Evolutionary conservation across 2,329 filamentous ascomycete species (phyloP).

Genomic region (Corinectria fuckeliana): DNA sequence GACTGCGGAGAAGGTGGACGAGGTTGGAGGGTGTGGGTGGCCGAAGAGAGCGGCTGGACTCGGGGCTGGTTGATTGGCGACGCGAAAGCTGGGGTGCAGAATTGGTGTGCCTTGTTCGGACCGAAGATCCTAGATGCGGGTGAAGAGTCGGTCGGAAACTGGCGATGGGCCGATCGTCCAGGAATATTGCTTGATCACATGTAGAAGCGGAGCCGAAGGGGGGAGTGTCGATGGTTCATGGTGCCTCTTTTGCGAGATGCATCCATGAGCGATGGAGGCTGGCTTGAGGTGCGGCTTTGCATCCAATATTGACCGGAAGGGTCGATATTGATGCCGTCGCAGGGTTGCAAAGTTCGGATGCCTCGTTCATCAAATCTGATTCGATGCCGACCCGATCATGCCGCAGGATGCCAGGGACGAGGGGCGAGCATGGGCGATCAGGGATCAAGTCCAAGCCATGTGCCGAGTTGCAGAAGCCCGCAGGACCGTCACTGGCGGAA

Average conservation of each 20-base stretch:
- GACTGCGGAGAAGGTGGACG: constrained; percentile 10
- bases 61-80: constrained; percentile 27
- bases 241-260: neutral
- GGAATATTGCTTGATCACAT: constrained; percentile 15
- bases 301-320: neutral
- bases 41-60: neutral
- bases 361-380: neutral
- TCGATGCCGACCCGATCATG: neutral
- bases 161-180: constrained; percentile 14
- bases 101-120: constrained; percentile 33
- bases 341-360: neutral
- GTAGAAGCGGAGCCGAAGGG: constrained; percentile 7
- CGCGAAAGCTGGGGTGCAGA: constrained; percentile 35
- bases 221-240: neutral
- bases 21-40: constrained; percentile 2
- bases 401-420: neutral
- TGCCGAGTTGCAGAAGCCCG: neutral
- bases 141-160: constrained; percentile 15
- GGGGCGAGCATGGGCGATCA: neutral
- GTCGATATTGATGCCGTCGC: neutral
- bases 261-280: neutral
- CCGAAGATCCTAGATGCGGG: constrained; percentile 35
- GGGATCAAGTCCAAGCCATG: neutral
- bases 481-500: neutral
- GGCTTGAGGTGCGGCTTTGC: neutral